Evolutionary conservation across 2,329 filamentous ascomycete genomes (phyloP).

Genomic region (Ilyonectria robusta): DNA sequence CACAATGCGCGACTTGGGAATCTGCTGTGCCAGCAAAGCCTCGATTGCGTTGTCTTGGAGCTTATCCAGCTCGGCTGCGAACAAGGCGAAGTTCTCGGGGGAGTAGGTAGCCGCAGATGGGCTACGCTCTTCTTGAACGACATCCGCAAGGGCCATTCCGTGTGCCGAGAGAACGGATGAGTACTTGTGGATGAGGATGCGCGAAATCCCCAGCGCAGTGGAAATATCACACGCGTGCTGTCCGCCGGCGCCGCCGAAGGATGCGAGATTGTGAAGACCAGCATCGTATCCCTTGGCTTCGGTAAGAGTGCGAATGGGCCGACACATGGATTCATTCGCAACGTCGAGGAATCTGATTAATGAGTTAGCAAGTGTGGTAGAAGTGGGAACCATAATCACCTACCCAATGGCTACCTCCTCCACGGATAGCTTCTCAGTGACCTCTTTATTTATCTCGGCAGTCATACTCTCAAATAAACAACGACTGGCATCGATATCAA

Average conservation of each 20-base stretch:
- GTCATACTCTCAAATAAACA: conserved; percentile 82
- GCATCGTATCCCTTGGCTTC: conserved; percentile 93
- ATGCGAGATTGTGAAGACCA: conserved; percentile 86
- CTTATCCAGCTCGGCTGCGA: conserved; percentile 81
- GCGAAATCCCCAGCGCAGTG: conserved; percentile 83
- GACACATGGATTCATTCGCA: conserved; percentile 91
- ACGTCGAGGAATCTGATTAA: conserved; percentile 82
- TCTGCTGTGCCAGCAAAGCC: conserved; percentile 81
- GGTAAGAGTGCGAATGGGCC: conserved; percentile 88
- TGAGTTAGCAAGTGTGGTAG: background rate
- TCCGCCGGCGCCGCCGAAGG: conserved; percentile 90
- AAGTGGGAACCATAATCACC: background rate
- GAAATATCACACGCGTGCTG: conserved; percentile 92
- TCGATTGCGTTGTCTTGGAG: conserved; percentile 79
- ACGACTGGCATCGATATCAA: conserved; percentile 82
- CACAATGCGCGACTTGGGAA: conserved; percentile 78
- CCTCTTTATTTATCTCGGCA: conserved; percentile 81
- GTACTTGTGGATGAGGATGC: conserved; percentile 88
- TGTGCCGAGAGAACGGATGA: conserved; percentile 91
- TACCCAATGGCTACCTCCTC: conserved; percentile 78
- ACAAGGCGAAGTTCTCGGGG: conserved; percentile 69
- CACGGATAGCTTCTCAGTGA: conserved; percentile 77
- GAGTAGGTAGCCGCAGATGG: conserved; percentile 72
- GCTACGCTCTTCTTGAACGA: conserved; percentile 88
- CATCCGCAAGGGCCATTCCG: conserved; percentile 91